Conservation (phyloP, 345 rosid genomes). For the Anastatica hierochuntica region DNA sequence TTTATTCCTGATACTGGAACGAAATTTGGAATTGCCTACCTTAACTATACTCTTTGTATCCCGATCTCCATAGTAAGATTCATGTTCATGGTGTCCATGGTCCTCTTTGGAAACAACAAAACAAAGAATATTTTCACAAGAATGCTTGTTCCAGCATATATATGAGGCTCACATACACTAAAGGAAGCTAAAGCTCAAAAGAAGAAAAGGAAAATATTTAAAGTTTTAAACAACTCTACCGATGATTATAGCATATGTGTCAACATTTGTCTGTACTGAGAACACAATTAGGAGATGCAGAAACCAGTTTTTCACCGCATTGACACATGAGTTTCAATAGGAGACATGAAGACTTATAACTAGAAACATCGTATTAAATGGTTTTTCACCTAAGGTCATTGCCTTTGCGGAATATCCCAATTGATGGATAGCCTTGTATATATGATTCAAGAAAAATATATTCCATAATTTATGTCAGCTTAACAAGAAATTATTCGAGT, state of each 20-base stretch:
- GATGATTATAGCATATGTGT: not conserved
- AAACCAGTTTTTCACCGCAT: not conserved
- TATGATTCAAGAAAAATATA: slow-evolving; percentile 55
- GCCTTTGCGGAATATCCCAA: slow-evolving; percentile 97
- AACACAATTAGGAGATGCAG: slow-evolving; percentile 1
- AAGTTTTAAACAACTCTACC: not conserved
- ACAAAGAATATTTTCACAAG: not conserved
- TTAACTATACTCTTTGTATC: slow-evolving; percentile 90
- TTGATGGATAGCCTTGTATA: slow-evolving; percentile 97
- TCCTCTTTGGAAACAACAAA: slow-evolving; percentile 53
- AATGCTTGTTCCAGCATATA: slow-evolving; percentile 1
- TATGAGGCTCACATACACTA: not conserved
- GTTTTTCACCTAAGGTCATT: slow-evolving; percentile 63
- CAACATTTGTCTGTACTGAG: slow-evolving; percentile 13
- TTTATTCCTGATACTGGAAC: slow-evolving; percentile 1
- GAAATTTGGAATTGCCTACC: slow-evolving; percentile 34
- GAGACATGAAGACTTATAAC: not conserved
- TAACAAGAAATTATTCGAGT: not conserved
- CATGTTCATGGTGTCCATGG: slow-evolving; percentile 97
- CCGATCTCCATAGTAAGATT: slow-evolving; percentile 97
- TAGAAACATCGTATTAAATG: slow-evolving; percentile 8
- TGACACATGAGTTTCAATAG: not conserved
- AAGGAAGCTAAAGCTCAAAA: not conserved
- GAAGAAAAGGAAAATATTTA: not conserved
- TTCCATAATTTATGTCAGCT: not conserved